Base-by-base conservation (phyloP, 495 filamentous ascomycete genomes). In the Aspergillus cristatus region DNA sequence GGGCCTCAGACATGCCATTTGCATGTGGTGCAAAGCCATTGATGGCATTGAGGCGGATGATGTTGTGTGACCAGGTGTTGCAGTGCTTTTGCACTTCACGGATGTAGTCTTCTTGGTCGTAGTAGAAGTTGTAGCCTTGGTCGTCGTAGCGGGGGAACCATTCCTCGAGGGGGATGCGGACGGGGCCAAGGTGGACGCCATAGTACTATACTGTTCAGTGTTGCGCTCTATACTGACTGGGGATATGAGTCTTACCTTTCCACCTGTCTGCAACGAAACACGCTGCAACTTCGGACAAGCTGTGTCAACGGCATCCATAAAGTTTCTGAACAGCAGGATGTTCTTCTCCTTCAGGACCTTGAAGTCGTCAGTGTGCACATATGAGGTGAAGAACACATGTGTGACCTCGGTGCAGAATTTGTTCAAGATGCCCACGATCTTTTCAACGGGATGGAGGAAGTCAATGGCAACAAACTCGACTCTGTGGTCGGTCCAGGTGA, bases 311-410 rank as follows among this genome's bases (percentile, higher is more conserved):
- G 52, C 46, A 36, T 47, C 42, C 7, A 60, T 18, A 26, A 60
- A 60, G 30, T 60, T 63, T 6, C 38, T 18, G 18, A 60, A 63
- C 18, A 60, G 35, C 7, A 54, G 41, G 1, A 45, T 38, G 28
- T 60, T 60, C 11, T 38, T 34, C 0, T 45, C 48, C 2, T 28
- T 29, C 1, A 62, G 41, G 7, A 34, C 10, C 12, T 28, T 38
- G 40, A 62, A 57, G 32, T 58, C 51, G 35, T 63, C 49, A 26
- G 34, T 35, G 32, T 63, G 59, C 6, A 60, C 49, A 28, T 60
- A 60, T 0, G 53, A 54, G 18, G 47, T 45, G 41, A 54, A 57
- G 37, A 46, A 60, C 1, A 48, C 44, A 39, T 60, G 53, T 5
- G 56, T 57, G 0, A 60, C 56, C 28, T 45, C 43, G 1, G 34